Base-by-base conservation (phyloP, 768 basidiomycete species). In the Gymnopilus dilepis region DNA sequence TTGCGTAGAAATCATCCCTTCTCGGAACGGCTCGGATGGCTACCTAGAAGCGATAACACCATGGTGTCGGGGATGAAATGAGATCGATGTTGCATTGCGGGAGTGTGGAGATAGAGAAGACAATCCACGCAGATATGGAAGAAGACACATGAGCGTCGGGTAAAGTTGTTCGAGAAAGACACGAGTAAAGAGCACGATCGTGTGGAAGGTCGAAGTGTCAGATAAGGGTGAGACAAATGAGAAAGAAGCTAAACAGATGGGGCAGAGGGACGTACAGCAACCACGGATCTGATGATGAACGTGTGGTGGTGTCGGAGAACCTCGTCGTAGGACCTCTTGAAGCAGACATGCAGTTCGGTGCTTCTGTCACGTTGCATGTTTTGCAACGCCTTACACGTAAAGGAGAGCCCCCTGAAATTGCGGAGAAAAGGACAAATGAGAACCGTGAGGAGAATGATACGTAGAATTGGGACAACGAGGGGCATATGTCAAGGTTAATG, bases 271-370 rank as follows among this genome's bases (percentile, higher is more conserved):
- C 87, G 66, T 57, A 90, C 89, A 26, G 80, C 77, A 28, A 89
- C 85, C 59, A 90, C 73, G 21, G 87, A 84, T 22, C 89, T 86
- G 61, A 91, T 80, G 65, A 91, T 30, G 70, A 89, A 89, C 0
- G 84, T 78, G 69, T 90, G 88, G 72, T 91, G 88, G 61, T 86
- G 87, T 54, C 73, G 77, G 52, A 92, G 78, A 17, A 90, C 85
- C 56, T 80, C 79, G 62, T 92, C 89, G 70, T 90, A 92, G 3
- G 91, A 82, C 41, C 84, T 78, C 72, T 82, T 84, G 78, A 92
- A 92, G 72, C 90, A 91, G 60, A 82, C 78, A 65, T 87, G 83
- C 45, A 91, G 76, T 63, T 89, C 87, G 1, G 80, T 69, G 24
- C 67, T 68, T 17, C 72, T 73, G 66, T 91, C 85, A 5, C 72